Evolutionary conservation across 495 filamentous ascomycete genomes (phyloP).

Genomic region (Xanthoparmelia taractica): DNA sequence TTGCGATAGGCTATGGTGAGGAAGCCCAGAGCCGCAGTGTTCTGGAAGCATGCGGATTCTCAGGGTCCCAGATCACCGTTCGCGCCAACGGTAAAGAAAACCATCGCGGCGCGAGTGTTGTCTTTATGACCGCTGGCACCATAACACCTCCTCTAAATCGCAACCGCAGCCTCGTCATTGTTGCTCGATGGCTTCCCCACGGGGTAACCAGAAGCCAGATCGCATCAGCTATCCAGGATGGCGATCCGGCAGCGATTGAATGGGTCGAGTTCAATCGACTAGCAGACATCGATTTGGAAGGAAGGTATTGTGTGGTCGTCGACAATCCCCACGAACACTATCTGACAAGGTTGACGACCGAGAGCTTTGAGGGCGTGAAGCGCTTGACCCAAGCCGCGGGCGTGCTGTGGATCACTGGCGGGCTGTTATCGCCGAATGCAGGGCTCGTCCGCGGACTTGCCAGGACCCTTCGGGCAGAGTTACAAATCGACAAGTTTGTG

Average conservation of each 20-base stretch:
- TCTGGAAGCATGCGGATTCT: background rate
- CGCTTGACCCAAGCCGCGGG: background rate
- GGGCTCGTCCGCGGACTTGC: background rate
- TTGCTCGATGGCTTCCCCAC: background rate
- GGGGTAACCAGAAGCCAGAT: background rate
- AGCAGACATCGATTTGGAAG: background rate
- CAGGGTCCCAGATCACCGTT: background rate
- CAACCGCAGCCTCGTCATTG: background rate
- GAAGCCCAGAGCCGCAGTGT: background rate
- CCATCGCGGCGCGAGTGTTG: background rate
- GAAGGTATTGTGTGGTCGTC: background rate
- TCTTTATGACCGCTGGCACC: background rate
- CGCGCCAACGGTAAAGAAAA: background rate
- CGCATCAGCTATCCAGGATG: background rate
- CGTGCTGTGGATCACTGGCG: conserved; percentile 2
- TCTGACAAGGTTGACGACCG: background rate
- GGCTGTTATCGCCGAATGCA: background rate
- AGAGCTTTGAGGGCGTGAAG: background rate
- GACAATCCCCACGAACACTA: background rate
- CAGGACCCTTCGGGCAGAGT: background rate
- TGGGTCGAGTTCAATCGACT: background rate
- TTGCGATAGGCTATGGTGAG: background rate
- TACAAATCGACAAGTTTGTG: background rate
- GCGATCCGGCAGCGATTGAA: background rate
- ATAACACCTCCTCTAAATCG: background rate